phyloP scores from a whole-genome alignment of 257 asterid species.

The Salvia miltiorrhiza region DNA sequence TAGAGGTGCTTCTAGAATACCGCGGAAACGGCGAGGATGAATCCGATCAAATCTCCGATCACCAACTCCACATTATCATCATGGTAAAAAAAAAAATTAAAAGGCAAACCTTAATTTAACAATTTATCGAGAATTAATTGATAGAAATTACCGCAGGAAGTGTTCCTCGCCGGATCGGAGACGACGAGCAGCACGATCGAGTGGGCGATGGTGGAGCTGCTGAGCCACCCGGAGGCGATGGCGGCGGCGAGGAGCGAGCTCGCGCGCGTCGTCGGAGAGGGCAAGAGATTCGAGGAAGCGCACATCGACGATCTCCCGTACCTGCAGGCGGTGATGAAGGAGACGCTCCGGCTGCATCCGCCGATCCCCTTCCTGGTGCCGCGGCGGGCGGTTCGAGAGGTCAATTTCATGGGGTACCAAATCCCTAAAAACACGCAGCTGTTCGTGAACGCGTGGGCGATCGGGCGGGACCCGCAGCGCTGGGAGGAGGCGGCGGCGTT shows the following conservation, averaged over 20 bases:
- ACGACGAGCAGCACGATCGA: slow-evolving; percentile 58
- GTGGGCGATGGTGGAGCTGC: slow-evolving; percentile 73
- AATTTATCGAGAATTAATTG: not conserved
- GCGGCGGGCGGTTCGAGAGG: slow-evolving; percentile 40
- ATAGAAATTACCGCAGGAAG: slow-evolving; percentile 37
- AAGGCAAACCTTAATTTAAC: too few relatives aligned
- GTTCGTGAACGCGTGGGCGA: slow-evolving; percentile 52
- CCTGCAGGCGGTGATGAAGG: slow-evolving; percentile 53
- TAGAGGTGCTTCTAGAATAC: slow-evolving; percentile 44
- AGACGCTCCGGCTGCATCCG: slow-evolving; percentile 50
- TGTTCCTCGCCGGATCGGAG: slow-evolving; percentile 66
- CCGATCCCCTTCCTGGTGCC: slow-evolving; percentile 57
- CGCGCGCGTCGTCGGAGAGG: slow-evolving; percentile 29
- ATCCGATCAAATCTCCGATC: slow-evolving; percentile 29
- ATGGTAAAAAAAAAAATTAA: slow-evolving; percentile 5
- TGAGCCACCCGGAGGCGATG: slow-evolving; percentile 51
- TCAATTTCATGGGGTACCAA: slow-evolving; percentile 44
- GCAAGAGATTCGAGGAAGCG: slow-evolving; percentile 30
- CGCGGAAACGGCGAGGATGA: slow-evolving; percentile 32
- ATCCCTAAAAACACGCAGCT: slow-evolving; percentile 48
- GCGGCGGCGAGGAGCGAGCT: slow-evolving; percentile 35
- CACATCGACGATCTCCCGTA: slow-evolving; percentile 43
- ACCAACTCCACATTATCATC: slow-evolving; percentile 43
- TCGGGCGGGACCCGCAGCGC: slow-evolving; percentile 56
- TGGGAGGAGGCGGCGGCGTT: slow-evolving; percentile 48